Conservation (phyloP, 768 basidiomycete genomes). For the Coprinellus micaceus region DNA sequence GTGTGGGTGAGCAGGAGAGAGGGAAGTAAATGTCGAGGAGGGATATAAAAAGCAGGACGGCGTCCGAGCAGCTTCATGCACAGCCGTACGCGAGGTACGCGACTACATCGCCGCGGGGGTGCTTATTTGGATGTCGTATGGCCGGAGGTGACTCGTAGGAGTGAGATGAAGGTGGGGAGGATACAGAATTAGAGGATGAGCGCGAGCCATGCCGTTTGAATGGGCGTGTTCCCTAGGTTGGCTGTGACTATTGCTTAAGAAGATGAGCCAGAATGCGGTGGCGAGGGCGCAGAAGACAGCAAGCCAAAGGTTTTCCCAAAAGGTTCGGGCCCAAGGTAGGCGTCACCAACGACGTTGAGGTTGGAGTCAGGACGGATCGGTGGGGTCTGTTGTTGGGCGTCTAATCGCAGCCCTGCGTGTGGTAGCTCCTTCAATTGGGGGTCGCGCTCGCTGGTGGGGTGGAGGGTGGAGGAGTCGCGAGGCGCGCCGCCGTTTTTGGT, state of each 20-base stretch:
- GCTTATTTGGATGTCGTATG: conserved; percentile 16
- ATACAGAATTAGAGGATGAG: no score
- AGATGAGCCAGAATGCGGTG: conserved; percentile 66
- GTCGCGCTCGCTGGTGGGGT: not conserved
- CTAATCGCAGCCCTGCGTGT: not conserved
- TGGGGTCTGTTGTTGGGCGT: not conserved
- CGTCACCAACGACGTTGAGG: not conserved
- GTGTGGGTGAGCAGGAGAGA: conserved; percentile 74
- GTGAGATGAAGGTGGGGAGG: no score
- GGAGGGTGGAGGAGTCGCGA: no score
- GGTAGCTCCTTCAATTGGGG: not conserved
- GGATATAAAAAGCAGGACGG: conserved; percentile 80
- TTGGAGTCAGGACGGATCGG: not conserved
- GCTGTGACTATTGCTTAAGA: conserved; percentile 34
- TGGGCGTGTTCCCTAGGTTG: no score
- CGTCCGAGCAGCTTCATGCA: conserved; percentile 59
- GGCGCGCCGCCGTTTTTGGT: not conserved
- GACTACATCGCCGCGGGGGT: conserved; percentile 41
- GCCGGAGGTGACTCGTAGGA: conserved; percentile 7
- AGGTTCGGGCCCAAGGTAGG: not conserved
- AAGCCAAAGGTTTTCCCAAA: conserved; percentile 3
- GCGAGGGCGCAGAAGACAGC: conserved; percentile 69
- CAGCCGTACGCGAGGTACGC: conserved; percentile 60
- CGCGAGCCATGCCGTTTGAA: no score
- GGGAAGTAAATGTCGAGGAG: conserved; percentile 87